Conservation (phyloP, 1,139 yeast species). For the Protomyces macrosporus region DNA sequence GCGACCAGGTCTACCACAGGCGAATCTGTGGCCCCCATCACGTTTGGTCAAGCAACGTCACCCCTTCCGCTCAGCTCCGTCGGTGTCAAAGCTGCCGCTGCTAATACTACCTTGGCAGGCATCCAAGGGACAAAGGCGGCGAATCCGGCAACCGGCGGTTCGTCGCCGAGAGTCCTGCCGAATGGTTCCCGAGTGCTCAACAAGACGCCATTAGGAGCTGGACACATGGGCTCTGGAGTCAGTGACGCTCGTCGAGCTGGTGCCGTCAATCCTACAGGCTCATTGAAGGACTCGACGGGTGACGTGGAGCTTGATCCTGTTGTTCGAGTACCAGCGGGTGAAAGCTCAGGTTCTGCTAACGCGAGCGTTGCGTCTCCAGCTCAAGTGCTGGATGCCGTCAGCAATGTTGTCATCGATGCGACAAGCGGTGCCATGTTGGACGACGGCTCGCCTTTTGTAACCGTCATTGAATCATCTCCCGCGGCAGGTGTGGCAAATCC, state of each 20-base stretch:
- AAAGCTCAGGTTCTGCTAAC: neutral
- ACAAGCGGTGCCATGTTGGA: neutral
- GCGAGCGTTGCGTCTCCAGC: neutral
- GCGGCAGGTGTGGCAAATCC: no score
- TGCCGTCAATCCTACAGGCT: constrained; percentile 16
- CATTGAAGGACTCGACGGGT: neutral
- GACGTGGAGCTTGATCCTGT: neutral
- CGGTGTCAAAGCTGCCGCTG: neutral
- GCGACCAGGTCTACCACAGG: neutral
- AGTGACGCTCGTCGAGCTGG: neutral
- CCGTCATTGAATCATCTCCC: neutral
- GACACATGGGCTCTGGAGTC: neutral
- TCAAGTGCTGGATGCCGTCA: neutral
- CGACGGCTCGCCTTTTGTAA: neutral
- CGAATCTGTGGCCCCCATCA: neutral
- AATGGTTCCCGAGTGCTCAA: neutral
- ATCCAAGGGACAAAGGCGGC: neutral
- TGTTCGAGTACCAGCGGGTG: neutral
- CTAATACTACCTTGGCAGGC: neutral
- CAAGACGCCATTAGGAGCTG: constrained; percentile 19
- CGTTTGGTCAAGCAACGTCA: neutral
- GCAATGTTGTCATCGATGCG: neutral
- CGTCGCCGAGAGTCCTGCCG: neutral
- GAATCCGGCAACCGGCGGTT: neutral
- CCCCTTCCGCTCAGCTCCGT: no score